phyloP scores from a whole-genome alignment of 345 rosid species.

The Camelina laxa region DNA sequence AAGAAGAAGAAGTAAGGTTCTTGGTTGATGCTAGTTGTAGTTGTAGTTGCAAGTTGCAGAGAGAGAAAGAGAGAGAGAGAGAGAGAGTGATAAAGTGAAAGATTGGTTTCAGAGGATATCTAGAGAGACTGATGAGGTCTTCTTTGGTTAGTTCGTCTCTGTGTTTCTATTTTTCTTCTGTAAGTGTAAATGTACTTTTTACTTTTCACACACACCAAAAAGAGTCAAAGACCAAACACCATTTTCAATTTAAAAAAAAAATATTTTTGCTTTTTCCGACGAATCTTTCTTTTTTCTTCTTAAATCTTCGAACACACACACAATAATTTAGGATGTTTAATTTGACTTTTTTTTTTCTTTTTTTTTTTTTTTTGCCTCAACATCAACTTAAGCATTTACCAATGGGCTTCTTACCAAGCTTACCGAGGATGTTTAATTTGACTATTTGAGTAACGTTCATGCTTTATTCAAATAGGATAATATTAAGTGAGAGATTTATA shows the following conservation, averaged over 20 bases:
- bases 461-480: too few relatives aligned
- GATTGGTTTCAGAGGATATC: conserved; percentile 10
- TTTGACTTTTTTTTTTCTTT: too few relatives aligned
- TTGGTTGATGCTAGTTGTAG: background rate
- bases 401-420: too few relatives aligned
- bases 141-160: conserved; percentile 25
- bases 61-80: conserved; percentile 21
- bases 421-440: too few relatives aligned
- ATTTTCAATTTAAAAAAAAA: background rate
- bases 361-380: too few relatives aligned
- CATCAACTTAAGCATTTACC: too few relatives aligned
- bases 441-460: too few relatives aligned
- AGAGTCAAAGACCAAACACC: conserved; percentile 34
- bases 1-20: conserved; percentile 2
- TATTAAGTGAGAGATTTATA: too few relatives aligned
- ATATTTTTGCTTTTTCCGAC: conserved; percentile 2
- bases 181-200: conserved; percentile 41
- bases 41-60: conserved; percentile 41
- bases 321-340: too few relatives aligned
- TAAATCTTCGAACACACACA: too few relatives aligned
- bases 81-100: conserved; percentile 32
- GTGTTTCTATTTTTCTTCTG: background rate
- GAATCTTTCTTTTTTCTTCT: conserved; percentile 11
- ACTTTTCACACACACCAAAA: conserved; percentile 40
- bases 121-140: conserved; percentile 15